A percentile compares a stretch with the other conserved stretches of the same genome.
Evolutionary conservation across 257 asterid species (phyloP).

Genomic region (Paraleonurus japonicus): DNA sequence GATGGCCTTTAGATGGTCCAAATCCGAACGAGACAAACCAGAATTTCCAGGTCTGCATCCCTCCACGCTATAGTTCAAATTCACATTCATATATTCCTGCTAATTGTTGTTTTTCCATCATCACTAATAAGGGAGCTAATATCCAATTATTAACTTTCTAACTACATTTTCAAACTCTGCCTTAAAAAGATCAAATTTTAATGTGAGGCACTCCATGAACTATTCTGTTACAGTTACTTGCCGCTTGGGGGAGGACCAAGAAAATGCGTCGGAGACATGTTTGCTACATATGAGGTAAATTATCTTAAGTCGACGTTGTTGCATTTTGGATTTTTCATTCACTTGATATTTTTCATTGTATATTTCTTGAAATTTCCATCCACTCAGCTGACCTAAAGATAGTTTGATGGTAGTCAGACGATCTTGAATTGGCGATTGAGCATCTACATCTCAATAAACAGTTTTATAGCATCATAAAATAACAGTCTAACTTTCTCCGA

Average conservation of each 20-base stretch:
- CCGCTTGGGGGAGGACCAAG: conserved; percentile 99
- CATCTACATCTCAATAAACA: conserved; percentile 8
- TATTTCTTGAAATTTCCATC: not conserved
- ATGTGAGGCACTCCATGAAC: conserved; percentile 13
- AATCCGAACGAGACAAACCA: conserved; percentile 97
- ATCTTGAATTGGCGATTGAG: conserved; percentile 2
- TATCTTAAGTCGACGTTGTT: conserved; percentile 3
- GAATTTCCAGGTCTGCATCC: conserved; percentile 71
- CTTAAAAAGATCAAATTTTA: not conserved
- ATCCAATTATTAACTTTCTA: not conserved
- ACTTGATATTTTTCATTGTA: conserved; percentile 2
- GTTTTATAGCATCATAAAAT: conserved; percentile 3
- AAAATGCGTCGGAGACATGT: conserved; percentile 96
- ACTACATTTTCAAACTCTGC: not conserved
- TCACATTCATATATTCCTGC: not conserved
- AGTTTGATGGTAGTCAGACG: not conserved
- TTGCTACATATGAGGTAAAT: conserved; percentile 90
- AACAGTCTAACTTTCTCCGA: conserved; percentile 7
- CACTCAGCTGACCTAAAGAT: not conserved
- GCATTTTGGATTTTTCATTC: not conserved
- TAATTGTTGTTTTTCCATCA: not conserved
- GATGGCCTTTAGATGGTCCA: conserved; percentile 98
- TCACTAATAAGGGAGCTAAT: not conserved
- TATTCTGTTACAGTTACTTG: conserved; percentile 62
- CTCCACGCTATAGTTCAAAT: conserved; percentile 6